Base-by-base conservation (phyloP, 2,329 filamentous ascomycete genomes). In the Chrysoporthe austroafricana region DNA sequence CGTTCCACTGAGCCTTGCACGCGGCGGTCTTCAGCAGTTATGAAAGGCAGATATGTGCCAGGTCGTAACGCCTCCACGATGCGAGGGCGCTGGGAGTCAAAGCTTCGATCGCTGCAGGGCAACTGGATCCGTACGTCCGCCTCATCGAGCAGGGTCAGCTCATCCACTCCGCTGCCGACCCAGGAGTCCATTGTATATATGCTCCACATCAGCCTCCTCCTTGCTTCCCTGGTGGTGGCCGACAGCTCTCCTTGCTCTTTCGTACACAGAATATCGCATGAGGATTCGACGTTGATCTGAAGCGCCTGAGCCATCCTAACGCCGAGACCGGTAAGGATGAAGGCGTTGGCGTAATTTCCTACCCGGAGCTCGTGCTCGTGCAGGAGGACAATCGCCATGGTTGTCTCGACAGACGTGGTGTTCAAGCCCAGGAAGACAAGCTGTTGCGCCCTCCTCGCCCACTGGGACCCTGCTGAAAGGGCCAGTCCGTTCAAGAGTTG, bases 281-380 rank as follows among this genome's bases (percentile, higher is more conserved):
- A 67, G 18, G 56, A 66, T 43, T 72, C 71, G 16, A 69, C 81
- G 66, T 83, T 83, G 44, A 82, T 80, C 52, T 84, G 76, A 54
- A 83, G 78, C 6, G 77, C 78, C 32, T 84, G 78, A 6, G 82
- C 84, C 68, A 83, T 75, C 50, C 79, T 79, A 46, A 82, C 80
- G 54, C 80, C 80, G 2, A 70, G 57, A 4, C 71, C 71, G 14
- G 66, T 70, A n/a, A 72, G 44, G 66, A 71, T 64, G 21, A 72
- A 70, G 6, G 71, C 69, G 34, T 58, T 63, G 9, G 70, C 62
- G 36, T 69, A 69, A 42, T 70, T 66, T 5, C 70, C 71, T 4
- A 69, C 42, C 21, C 66, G 43, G 7, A 72, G 60, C 59, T 69
- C 68, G 42, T 69, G 63, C 26, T 72, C 70, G 54, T 72, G 66